Percentiles rank a stretch among this genome's conserved stretches.
phyloP scores from a whole-genome alignment of 208 protist genomes.

The Acanthamoeba royreba region DNA sequence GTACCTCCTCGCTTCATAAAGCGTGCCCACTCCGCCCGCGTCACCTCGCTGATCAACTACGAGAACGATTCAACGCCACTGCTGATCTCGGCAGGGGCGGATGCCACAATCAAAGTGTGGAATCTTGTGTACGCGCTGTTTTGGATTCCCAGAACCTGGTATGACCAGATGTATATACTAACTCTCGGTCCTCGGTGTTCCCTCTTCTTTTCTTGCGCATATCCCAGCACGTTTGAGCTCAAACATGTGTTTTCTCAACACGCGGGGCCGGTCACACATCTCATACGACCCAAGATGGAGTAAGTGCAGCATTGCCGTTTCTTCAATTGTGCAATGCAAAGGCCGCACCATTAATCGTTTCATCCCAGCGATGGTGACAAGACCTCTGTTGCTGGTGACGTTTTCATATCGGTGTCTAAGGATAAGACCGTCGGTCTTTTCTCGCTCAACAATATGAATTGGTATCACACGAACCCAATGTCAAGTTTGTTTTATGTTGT shows the following conservation, averaged over 20 bases:
- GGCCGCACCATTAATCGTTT: too few relatives aligned
- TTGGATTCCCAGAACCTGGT: neutral
- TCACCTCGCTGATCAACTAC: neutral
- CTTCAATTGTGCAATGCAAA: too few relatives aligned
- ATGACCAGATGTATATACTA: neutral
- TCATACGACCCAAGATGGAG: neutral
- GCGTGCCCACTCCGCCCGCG: neutral
- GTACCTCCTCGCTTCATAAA: neutral
- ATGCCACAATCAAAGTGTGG: slow-evolving; percentile 30
- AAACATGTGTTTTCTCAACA: neutral
- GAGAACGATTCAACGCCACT: neutral
- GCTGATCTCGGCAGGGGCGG: neutral
- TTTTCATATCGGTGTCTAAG: slow-evolving; percentile 9
- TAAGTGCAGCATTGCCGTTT: too few relatives aligned
- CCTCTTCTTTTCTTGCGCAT: neutral
- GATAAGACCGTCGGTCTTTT: slow-evolving; percentile 28
- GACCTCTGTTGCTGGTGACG: neutral
- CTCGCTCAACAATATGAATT: slow-evolving; percentile 25
- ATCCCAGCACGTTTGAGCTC: neutral
- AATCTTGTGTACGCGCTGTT: neutral
- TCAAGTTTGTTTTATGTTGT: too few relatives aligned
- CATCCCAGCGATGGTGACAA: too few relatives aligned
- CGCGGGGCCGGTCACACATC: neutral
- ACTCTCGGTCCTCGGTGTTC: too few relatives aligned
- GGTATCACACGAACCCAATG: neutral